Evolutionary conservation across 768 basidiomycete species (phyloP), one percentile per base, ranked within the genome.

Genomic region (Lactarius akahatsu): DNA sequence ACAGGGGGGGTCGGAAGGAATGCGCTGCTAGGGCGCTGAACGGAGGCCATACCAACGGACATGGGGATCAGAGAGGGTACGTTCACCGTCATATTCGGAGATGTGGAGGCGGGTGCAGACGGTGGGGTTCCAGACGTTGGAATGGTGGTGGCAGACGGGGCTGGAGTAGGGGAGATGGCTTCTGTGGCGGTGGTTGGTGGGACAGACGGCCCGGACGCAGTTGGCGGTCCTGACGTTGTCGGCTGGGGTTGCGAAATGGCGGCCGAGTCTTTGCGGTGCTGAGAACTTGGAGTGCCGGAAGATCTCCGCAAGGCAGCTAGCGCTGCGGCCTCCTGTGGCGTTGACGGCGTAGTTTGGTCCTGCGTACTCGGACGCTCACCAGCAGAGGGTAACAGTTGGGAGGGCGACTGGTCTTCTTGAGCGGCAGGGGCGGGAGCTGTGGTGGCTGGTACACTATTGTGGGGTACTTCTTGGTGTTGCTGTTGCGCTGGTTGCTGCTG

Each of bases 231-330:
- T 16, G 50, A 34, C 15, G 61, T 59, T 45, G 41, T 54, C 52
- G 59, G 62, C 7, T 36, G 57, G 50, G 57, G 50, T 47, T 63
- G 66, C 8, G 57, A n/a, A 36, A 47, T 41, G 43, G 9, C 8
- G 4, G 41, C n/a, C 1, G 66, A 38, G 50, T 38, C 28, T 18
- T 59, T 58, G 16, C 38, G 40, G 23, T 34, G 54, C 23, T 52
- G 66, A n/a, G 41, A 3, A 32, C 38, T 59, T 36, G 66, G 34
- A 1, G 57, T 38, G 10, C 60, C 45, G 1, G 59, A 66, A 54
- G 73, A 74, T 64, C 90, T 81, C 66, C 83, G 82, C 66, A 90
- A 69, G 3, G 90, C 89, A 15, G 92, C 91, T 45, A 81, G 79
- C 43, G 86, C 87, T 26, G 91, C 90, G 1, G 87, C 88, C 52